Evolutionary conservation across 345 rosid species (phyloP), one percentile per base, ranked within the genome.

Genomic region (Limnanthes douglasii): DNA sequence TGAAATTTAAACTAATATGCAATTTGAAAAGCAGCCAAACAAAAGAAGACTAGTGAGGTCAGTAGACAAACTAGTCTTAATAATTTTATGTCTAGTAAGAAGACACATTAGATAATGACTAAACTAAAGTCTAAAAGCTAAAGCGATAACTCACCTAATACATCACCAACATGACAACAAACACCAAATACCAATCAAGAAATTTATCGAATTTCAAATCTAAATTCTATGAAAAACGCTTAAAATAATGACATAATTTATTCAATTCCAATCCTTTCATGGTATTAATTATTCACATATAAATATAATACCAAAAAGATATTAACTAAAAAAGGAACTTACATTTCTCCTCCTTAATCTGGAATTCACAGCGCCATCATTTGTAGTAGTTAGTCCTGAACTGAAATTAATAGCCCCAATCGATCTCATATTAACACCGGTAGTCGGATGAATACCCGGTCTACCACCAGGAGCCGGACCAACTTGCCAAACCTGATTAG

Each of bases 401-500:
- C 39, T 8, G 33, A 86, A 64, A 56, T 82, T 13, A 2, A 86
- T 42, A 32, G 50, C 44, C 16, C 64, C 64, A 0, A 15, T 2
- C 1, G 94, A 68, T 6, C 25, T 31, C 11, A 0, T 0, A 34
- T 78, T 75, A 0, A 13, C 68, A 18, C 68, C 64, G 2, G 0
- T 0, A 5, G 0, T 2, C 0, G 41, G 0, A 60, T 86, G 96
- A 0, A 0, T 0, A 14, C 0, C 0, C 17, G 70, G 81, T 8
- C 0, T n/a, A 6, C 15, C 66, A 3, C 33, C 42, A 5, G 0
- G 21, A 20, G 77, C 1, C 3, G 75, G 66, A 5, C 94, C 96
- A 11, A 44, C 54, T 32, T 81, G 73, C 96, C 96, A 86, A 18
- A 86, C 55, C 38, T 80, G 94, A 41, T 32, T 61, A 0, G 70